Base-by-base conservation (phyloP, 1,284 basidiomycete species). In the Melampsora larici-populina region DNA sequence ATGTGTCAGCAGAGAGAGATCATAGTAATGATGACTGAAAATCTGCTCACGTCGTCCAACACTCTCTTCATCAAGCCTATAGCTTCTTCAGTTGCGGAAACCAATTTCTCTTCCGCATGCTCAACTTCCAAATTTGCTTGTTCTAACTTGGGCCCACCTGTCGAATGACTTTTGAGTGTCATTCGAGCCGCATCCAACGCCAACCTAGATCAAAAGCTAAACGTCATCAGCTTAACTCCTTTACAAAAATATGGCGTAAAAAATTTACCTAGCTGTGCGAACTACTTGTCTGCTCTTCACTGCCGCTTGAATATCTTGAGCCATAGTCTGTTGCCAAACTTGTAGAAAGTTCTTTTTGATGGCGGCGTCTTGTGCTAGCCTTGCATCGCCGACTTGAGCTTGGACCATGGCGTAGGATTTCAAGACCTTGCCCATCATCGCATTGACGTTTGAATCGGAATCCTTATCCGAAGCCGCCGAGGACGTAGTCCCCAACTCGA, bases 281-380 rank as follows among this genome's bases (percentile, higher is more conserved):
- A 97, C 94, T n/a, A 91, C 91, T 82, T 90, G 90, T 72, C 94
- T 88, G 1, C 93, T 93, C 86, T 93, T 94, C 88, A 96, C 89
- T 9, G 94, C 94, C 31, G 95, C 89, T 8, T 89, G 87, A 82
- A 97, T 90, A 75, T 89, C 89, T 31, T 90, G 90, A 79, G 89
- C 89, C 78, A 97, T 85, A 7, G 92, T 96, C 60, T 89, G 89
- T 85, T 92, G 91, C 93, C 94, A 98, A n/a, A 94, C 94, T 70
- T 89, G 88, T 79, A 97, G 86, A 86, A 97, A 97, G 75, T 88
- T 87, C 63, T 87, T 86, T 80, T 87, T 86, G 81, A 98, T 91
- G 46, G 88, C 85, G 18, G 86, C 86, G 85, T 98, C 96, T 84
- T 97, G 95, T 70, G 89, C 85, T 67, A 97, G 83, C 64, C 96